These are phyloP conservation scores for Colletotrichum shisoi DNA, from an alignment of 2,329 filamentous ascomycete genomes.

Conservation along the genomic window DNA sequence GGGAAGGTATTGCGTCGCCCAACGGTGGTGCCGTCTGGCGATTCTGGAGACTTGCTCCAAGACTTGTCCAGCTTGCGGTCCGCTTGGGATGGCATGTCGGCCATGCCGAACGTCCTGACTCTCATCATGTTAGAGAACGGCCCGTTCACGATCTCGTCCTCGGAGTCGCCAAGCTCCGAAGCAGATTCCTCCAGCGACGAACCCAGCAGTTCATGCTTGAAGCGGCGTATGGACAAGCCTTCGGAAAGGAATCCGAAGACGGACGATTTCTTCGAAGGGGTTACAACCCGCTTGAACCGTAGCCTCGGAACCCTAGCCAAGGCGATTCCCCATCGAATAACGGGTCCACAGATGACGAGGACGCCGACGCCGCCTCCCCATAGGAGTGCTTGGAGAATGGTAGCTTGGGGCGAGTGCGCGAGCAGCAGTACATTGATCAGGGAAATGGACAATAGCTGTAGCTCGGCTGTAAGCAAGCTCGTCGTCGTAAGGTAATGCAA, in stretches of 20 bases:
- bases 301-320: slow-evolving; percentile 89
- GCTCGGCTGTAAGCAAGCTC: slow-evolving; percentile 84
- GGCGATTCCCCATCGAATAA: slow-evolving; percentile 83
- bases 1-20: slow-evolving; percentile 63
- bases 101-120: slow-evolving; percentile 46
- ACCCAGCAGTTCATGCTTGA: slow-evolving; percentile 53
- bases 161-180: slow-evolving; percentile 45
- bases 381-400: slow-evolving; percentile 84
- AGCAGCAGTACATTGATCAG: slow-evolving; percentile 84
- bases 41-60: slow-evolving; percentile 38
- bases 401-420: slow-evolving; percentile 79
- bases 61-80: slow-evolving; percentile 15
- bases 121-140: slow-evolving; percentile 31
- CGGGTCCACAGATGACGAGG: slow-evolving; percentile 74
- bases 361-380: slow-evolving; percentile 84
- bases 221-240: slow-evolving; percentile 56
- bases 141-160: slow-evolving; percentile 43
- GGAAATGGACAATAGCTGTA: slow-evolving; percentile 83
- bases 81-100: slow-evolving; percentile 24
- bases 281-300: slow-evolving; percentile 74
- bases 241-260: slow-evolving; percentile 53
- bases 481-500: slow-evolving; percentile 85
- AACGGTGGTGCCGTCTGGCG: slow-evolving; percentile 41
- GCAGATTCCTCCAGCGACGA: slow-evolving; percentile 46
- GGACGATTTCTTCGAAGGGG: slow-evolving; percentile 48